A percentile compares a stretch with the other conserved stretches of the same genome.
Evolutionary conservation across 768 basidiomycete genomes (phyloP).

Genomic region (Gymnopilus junonius): DNA sequence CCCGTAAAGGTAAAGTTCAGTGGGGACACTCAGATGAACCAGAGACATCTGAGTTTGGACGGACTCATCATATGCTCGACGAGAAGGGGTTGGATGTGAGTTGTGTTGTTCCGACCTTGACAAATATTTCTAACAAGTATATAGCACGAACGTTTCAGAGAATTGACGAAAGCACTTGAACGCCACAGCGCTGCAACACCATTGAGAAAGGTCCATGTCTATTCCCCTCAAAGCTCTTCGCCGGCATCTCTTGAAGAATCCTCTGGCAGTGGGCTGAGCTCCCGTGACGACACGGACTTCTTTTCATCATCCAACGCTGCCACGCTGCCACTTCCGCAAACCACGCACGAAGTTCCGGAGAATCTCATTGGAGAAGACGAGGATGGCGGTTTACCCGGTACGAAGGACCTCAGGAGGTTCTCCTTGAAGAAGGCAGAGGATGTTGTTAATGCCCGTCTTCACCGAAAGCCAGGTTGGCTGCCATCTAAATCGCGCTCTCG

Average conservation of each 20-base stretch:
- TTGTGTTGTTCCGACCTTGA: slow-evolving; percentile 9
- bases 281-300: background rate
- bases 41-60: background rate
- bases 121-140: background rate
- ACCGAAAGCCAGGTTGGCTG: background rate
- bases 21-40: slow-evolving; percentile 39
- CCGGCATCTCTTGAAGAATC: background rate
- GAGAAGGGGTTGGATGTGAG: slow-evolving; percentile 59
- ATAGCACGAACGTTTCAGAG: slow-evolving; percentile 54
- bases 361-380: slow-evolving; percentile 67
- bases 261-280: background rate
- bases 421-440: slow-evolving; percentile 41
- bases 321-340: slow-evolving; percentile 21
- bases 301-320: background rate
- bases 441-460: slow-evolving; percentile 29
- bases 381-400: slow-evolving; percentile 59
- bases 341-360: slow-evolving; percentile 47
- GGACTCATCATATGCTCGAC: slow-evolving; percentile 42
- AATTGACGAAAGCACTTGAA: slow-evolving; percentile 50
- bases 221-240: slow-evolving; percentile 28
- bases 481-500: background rate
- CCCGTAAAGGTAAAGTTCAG: slow-evolving; percentile 57
- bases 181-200: slow-evolving; percentile 42
- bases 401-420: slow-evolving; percentile 28
- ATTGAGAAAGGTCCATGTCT: slow-evolving; percentile 31